A percentile compares a stretch with the other conserved stretches of the same genome.
Evolutionary conservation across 345 rosid genomes (phyloP).

Genomic region (Pistacia atlantica): DNA sequence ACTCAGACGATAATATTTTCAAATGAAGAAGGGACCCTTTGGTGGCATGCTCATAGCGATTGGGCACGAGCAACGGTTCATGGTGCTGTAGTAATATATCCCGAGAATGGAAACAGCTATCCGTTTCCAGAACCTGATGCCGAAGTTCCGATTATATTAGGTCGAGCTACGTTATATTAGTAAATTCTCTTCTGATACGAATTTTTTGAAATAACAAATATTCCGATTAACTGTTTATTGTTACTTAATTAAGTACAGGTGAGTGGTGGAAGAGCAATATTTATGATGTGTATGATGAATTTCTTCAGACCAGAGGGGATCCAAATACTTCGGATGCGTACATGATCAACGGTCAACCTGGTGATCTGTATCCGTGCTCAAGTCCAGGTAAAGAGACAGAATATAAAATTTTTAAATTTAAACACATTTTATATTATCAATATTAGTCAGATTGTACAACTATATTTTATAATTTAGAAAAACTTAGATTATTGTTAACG

Average conservation of each 20-base stretch:
- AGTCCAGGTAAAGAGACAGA: not conserved
- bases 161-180: slow-evolving; percentile 1
- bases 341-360: not conserved
- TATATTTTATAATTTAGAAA: too few relatives aligned
- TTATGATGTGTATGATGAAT: not conserved
- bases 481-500: too few relatives aligned
- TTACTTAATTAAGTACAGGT: slow-evolving; percentile 13
- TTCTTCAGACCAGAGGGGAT: slow-evolving; percentile 22
- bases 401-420: too few relatives aligned
- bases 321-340: not conserved
- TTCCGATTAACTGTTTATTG: too few relatives aligned
- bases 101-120: slow-evolving; percentile 28
- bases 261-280: slow-evolving; percentile 42
- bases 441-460: too few relatives aligned
- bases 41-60: slow-evolving; percentile 15
- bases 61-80: slow-evolving; percentile 42
- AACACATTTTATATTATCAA: too few relatives aligned
- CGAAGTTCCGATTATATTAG: slow-evolving; percentile 32
- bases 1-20: slow-evolving; percentile 26
- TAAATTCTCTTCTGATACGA: too few relatives aligned
- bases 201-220: too few relatives aligned
- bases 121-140: slow-evolving; percentile 36
- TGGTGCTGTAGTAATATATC: slow-evolving; percentile 38
- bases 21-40: not conserved
- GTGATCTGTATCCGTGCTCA: slow-evolving; percentile 30